Evolutionary conservation across 2,329 filamentous ascomycete genomes (phyloP).

Genomic region (Teratosphaeria zuluensis): DNA sequence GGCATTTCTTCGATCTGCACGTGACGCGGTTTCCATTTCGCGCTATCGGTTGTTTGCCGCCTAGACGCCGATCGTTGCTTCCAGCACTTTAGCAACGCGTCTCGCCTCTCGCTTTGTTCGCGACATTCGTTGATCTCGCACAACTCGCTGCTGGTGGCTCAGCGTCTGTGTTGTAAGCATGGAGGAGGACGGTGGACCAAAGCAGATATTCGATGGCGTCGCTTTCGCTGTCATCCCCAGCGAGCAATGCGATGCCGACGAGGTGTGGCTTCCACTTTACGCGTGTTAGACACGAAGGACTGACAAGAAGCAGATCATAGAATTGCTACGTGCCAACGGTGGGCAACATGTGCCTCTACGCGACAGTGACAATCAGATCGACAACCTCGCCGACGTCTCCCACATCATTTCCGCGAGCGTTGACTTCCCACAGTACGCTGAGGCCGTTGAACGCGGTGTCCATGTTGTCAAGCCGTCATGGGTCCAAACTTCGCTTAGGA

Average conservation of each 20-base stretch:
- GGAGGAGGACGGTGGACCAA: background rate
- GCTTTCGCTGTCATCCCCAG: constrained; percentile 36
- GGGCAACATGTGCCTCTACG: constrained; percentile 37
- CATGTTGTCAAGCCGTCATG: constrained; percentile 76
- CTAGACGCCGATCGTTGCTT: background rate
- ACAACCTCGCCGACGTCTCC: constrained; percentile 39
- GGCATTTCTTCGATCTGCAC: background rate
- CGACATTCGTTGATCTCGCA: background rate
- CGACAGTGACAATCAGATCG: constrained; percentile 25
- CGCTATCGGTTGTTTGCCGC: background rate
- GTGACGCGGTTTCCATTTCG: background rate
- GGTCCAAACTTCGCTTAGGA: constrained; percentile 62
- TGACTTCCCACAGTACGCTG: constrained; percentile 81
- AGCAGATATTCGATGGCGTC: constrained; percentile 28
- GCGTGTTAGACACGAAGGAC: background rate
- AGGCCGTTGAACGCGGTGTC: constrained; percentile 65
- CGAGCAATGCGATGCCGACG: constrained; percentile 12
- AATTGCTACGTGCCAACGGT: constrained; percentile 38
- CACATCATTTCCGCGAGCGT: constrained; percentile 68
- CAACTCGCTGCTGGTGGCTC: background rate
- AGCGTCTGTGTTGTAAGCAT: background rate
- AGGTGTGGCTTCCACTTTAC: background rate
- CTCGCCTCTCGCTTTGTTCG: background rate
- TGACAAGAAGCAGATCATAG: constrained; percentile 31
- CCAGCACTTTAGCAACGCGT: background rate